These are phyloP conservation scores for Cutaneotrichosporon mucoides DNA, from an alignment of 1,284 basidiomycete genomes.

Conservation along the genomic window DNA sequence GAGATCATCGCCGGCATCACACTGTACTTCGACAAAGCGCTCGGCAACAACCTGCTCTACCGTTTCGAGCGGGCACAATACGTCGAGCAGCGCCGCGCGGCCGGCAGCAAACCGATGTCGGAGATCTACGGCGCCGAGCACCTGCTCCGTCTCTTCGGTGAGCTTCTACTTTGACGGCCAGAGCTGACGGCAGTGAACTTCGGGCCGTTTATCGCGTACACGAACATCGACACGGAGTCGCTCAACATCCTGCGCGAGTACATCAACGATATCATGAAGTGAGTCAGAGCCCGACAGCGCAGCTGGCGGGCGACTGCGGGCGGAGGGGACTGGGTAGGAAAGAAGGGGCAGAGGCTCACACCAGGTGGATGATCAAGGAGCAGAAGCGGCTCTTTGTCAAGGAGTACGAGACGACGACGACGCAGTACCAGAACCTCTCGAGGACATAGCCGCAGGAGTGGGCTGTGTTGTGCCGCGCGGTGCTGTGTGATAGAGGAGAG, in stretches of 20 bases:
- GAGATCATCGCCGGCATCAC: conserved; percentile 86
- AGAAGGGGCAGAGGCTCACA: neutral
- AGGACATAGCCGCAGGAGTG: conserved; percentile 32
- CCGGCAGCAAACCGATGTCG: conserved; percentile 76
- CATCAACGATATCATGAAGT: conserved; percentile 82
- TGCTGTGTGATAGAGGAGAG: neutral
- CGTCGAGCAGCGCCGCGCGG: conserved; percentile 70
- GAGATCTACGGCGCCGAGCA: conserved; percentile 93
- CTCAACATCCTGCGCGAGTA: conserved; percentile 81
- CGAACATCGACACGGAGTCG: conserved; percentile 85
- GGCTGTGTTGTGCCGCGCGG: neutral
- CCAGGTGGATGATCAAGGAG: conserved; percentile 52
- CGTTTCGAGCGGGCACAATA: conserved; percentile 93
- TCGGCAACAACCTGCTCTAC: conserved; percentile 88
- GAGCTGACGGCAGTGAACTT: conserved; percentile 52
- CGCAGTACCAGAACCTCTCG: conserved; percentile 48
- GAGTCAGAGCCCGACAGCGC: conserved; percentile 43
- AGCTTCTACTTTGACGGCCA: conserved; percentile 32
- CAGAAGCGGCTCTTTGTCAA: conserved; percentile 49
- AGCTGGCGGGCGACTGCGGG: neutral
- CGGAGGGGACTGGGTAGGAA: too few relatives aligned
- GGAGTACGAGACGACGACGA: conserved; percentile 51
- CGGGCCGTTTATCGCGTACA: conserved; percentile 74
- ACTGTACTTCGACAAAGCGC: conserved; percentile 86
- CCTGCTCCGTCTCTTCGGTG: conserved; percentile 84